These are phyloP conservation scores for Phaeosphaeriaceae sp. DNA, from an alignment of 2,329 filamentous ascomycete genomes.

Conservation along the genomic window DNA sequence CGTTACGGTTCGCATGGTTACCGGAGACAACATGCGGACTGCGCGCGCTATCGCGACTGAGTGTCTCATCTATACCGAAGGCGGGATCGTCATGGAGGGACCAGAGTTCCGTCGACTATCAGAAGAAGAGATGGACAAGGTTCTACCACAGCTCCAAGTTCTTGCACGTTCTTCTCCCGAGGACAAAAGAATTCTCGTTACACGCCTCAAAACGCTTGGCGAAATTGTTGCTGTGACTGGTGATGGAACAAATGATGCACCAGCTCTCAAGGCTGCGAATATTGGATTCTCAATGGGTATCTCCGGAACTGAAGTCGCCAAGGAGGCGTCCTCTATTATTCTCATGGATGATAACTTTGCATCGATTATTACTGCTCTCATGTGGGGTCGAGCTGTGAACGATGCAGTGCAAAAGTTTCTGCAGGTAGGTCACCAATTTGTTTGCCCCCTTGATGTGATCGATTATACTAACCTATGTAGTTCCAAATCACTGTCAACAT, in stretches of 20 bases:
- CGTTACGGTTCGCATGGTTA: constrained; percentile 95
- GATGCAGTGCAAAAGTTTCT: constrained; percentile 99
- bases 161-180: constrained; percentile 95
- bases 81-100: constrained; percentile 82
- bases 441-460: not conserved
- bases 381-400: constrained; percentile 95
- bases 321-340: constrained; percentile 95
- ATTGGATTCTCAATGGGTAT: constrained; percentile 95
- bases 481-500: constrained; percentile 99
- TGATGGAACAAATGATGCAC: constrained; percentile 96
- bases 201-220: constrained; percentile 85
- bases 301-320: constrained; percentile 92
- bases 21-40: constrained; percentile 94
- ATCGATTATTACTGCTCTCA: constrained; percentile 90
- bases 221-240: constrained; percentile 98
- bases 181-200: constrained; percentile 94
- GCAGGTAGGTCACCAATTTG: constrained; percentile 55
- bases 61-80: constrained; percentile 83
- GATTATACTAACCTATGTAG: constrained; percentile 11
- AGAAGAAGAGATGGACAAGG: constrained; percentile 76
- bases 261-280: constrained; percentile 94
- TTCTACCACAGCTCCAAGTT: constrained; percentile 80
- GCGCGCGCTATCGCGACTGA: constrained; percentile 95
- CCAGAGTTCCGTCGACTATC: constrained; percentile 87
- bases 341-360: constrained; percentile 97